Base-by-base conservation (phyloP, 495 filamentous ascomycete species). In the Talaromyces wortmannii region DNA sequence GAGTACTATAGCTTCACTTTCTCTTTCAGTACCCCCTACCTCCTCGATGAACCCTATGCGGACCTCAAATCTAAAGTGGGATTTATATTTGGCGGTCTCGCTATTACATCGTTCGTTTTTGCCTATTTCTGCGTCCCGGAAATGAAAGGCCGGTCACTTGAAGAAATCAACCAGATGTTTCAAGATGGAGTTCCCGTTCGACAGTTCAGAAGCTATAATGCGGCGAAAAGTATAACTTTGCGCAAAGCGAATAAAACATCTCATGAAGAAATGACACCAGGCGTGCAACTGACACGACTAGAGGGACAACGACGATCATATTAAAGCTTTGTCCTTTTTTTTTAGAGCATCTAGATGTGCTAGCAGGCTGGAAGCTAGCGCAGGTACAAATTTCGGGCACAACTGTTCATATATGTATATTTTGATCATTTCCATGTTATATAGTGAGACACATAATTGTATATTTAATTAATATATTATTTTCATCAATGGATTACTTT, bases 121-220 rank as follows among this genome's bases (percentile, higher is more conserved):
- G 58, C 60, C 2, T 73, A 63, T 45, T 63, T 73, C 32, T 62
- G 56, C 29, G 59, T 75, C 7, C 71, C 70, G 0, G 70, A 70
- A 31, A 61, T 65, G 55, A 59, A 63, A 18, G 68, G 66, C 0
- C 52, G 59, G 0, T 58, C 58, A 0, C 60, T 71, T 6, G 71
- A 72, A 45, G 68, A 73, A 46, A 59, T 75, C 7, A 57, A 75
- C 30, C 42, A 56, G 15, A 60, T 71, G 59, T 71, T 69, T 51
- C 31, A 58, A n/a, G 17, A 60, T 7, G 50, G 57, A 2, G 54
- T 71, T 16, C 57, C 64, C 0, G 51, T 62, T 6, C 31, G 63
- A 31, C 48, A 60, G 32, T 71, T 71, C 55, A 55, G 54, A 8
- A 45, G 8, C 8, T 46, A 53, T 46, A 40, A 13, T 40, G 36